A percentile compares a stretch with the other conserved stretches of the same genome.
phyloP scores from a whole-genome alignment of 2,329 filamentous ascomycete species.

The Ophiostoma tasmaniense region DNA sequence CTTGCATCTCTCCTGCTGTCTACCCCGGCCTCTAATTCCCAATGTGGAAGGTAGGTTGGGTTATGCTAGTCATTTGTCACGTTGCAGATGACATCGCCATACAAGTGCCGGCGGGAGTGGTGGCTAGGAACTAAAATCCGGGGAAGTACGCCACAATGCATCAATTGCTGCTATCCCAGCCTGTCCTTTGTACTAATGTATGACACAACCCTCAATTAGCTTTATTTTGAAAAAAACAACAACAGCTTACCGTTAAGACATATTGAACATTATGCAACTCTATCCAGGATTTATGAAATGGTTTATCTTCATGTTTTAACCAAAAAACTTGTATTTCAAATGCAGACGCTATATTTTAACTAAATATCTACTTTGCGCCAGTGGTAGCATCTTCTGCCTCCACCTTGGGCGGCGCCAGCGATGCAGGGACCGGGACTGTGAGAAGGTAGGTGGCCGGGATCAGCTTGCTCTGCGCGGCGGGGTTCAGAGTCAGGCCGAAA shows the following conservation, averaged over 20 bases:
- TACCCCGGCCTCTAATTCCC: not conserved
- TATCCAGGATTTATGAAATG: too few relatives aligned
- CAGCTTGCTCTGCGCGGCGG: constrained; percentile 58
- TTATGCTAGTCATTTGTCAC: not conserved
- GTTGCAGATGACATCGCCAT: not conserved
- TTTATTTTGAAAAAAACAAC: too few relatives aligned
- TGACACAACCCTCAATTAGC: too few relatives aligned
- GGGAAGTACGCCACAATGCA: not conserved
- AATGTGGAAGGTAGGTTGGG: not conserved
- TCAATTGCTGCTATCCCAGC: not conserved
- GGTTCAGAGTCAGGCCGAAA: constrained; percentile 82
- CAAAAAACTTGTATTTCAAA: too few relatives aligned
- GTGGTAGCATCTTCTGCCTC: not conserved
- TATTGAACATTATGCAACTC: too few relatives aligned
- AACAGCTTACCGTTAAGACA: too few relatives aligned
- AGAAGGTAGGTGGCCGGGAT: constrained; percentile 68
- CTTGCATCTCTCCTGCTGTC: not conserved
- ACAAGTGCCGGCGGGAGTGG: not conserved
- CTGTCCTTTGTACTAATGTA: too few relatives aligned
- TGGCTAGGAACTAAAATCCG: not conserved
- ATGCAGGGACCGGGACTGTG: constrained; percentile 49
- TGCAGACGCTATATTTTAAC: not conserved
- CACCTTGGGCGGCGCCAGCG: not conserved
- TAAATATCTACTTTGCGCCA: not conserved
- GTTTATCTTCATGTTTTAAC: too few relatives aligned